phyloP scores from a whole-genome alignment of 768 basidiomycete species.

The Arthromyces matolae region DNA sequence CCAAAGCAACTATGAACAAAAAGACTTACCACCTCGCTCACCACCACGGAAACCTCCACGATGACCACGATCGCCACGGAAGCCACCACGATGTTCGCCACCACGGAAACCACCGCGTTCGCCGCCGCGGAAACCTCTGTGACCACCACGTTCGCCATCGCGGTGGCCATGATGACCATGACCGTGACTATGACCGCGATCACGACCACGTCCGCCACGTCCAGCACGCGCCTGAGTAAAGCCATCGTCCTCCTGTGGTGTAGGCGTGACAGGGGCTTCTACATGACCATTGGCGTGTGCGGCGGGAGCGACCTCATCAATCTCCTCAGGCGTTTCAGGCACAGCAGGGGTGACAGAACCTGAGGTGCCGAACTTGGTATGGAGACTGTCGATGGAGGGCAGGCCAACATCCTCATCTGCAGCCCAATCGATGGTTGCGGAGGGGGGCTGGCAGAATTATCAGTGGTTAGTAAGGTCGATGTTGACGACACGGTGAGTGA shows the following conservation, averaged over 20 bases:
- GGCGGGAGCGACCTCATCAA: conserved; percentile 19
- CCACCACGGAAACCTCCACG: conserved; percentile 42
- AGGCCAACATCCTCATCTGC: conserved; percentile 76
- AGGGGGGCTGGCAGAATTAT: conserved; percentile 10
- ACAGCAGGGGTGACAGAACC: conserved; percentile 61
- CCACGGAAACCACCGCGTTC: conserved; percentile 36
- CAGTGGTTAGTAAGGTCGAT: neutral
- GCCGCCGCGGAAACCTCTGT: conserved; percentile 30
- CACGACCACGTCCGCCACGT: conserved; percentile 39
- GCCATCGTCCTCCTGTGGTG: conserved; percentile 54
- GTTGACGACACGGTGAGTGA: neutral
- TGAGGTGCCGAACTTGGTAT: conserved; percentile 74
- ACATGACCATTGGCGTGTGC: conserved; percentile 29
- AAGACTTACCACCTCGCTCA: conserved; percentile 33
- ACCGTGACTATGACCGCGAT: conserved; percentile 31
- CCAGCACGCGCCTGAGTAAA: conserved; percentile 51
- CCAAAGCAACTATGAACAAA: neutral
- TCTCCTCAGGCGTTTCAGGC: conserved; percentile 22
- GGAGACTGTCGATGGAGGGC: conserved; percentile 72
- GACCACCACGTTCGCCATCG: conserved; percentile 22
- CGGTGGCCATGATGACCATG: conserved; percentile 33
- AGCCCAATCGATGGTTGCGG: conserved; percentile 72
- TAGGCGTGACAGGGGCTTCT: conserved; percentile 19
- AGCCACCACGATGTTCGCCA: conserved; percentile 28
- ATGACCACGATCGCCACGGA: conserved; percentile 33